Evolutionary conservation across 2,329 filamentous ascomycete genomes (phyloP), one percentile per base, ranked within the genome.

Genomic region (Aaosphaeria pasadenensis): DNA sequence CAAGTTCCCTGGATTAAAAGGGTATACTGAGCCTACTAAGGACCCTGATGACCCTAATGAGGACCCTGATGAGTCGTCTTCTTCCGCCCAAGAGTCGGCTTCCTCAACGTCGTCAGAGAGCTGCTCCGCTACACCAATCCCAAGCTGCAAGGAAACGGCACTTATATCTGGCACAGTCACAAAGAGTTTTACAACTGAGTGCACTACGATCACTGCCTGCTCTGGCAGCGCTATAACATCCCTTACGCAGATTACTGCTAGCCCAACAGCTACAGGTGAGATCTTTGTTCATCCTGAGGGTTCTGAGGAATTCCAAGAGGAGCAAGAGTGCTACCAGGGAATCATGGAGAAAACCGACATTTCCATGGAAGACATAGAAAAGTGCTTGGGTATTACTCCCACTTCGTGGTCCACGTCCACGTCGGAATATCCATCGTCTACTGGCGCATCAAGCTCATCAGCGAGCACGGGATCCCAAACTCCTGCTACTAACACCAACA

Each of bases 121-220:
- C 13, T 50, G 48, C 41, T 39, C 40, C 5, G 31, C 29, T 17
- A 47, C 48, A 17, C 35, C 30, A 6, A 39, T 50, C 6, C 30
- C 41, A 7, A 13, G n/a, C 7, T 50, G 48, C 35, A 41, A n/a
- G n/a, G 47, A 44, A 38, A 50, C 44, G 4, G 36, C 39, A 6
- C 24, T 50, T 9, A 33, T 50, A 29, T 50, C 47, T 9, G 47
- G 47, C 7, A 33, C 47, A 6, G 29, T 29, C 5, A 50, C 48
- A 7, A 43, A 13, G 11, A 39, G 9, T 38, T 50, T 44, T 30
- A 40, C 42, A 13, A 50, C 48, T 7, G 40, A 43, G 9, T 50
- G 48, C 41, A 47, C 44, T 17, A 50, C 45, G 7, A 44, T 39
- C 2, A 30, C 48, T 6, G 44, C 48, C 11, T 50, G 48, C 28